A percentile compares a stretch with the other conserved stretches of the same genome.
These are phyloP conservation scores for Diplodia corticola DNA, from an alignment of 2,329 filamentous ascomycete genomes.

Conservation along the genomic window DNA sequence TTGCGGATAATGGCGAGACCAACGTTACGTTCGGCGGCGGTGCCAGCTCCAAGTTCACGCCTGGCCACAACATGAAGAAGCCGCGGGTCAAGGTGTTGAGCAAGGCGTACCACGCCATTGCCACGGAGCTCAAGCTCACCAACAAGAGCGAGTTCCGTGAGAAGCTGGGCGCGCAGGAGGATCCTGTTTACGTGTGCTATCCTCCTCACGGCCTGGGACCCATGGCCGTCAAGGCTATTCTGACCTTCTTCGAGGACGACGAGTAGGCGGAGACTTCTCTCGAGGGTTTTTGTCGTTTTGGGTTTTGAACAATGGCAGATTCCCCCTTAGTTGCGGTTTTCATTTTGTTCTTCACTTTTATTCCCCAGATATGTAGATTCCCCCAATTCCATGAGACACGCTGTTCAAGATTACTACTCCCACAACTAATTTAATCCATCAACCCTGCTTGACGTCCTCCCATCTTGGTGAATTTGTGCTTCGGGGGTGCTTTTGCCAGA, in stretches of 20 bases:
- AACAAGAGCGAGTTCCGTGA: slow-evolving; percentile 87
- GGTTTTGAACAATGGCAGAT: not conserved
- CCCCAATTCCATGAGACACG: slow-evolving; percentile 10
- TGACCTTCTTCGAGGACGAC: slow-evolving; percentile 87
- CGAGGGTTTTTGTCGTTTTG: not conserved
- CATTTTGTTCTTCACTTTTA: not conserved
- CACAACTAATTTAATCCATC: not conserved
- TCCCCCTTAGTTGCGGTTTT: not conserved
- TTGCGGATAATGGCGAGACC: slow-evolving; percentile 59
- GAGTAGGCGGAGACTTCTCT: not conserved
- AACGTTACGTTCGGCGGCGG: slow-evolving; percentile 86
- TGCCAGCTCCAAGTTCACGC: slow-evolving; percentile 70
- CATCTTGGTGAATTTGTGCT: not conserved
- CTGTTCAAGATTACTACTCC: not conserved
- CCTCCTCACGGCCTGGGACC: slow-evolving; percentile 82
- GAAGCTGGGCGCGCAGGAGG: slow-evolving; percentile 83
- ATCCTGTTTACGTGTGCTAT: slow-evolving; percentile 87
- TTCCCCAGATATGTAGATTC: slow-evolving; percentile 17
- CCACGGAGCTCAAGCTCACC: slow-evolving; percentile 77
- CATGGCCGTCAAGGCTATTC: slow-evolving; percentile 77
- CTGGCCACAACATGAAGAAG: slow-evolving; percentile 79
- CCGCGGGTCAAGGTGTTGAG: slow-evolving; percentile 78
- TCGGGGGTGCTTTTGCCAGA: not conserved
- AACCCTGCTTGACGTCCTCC: not conserved
- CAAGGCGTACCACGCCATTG: slow-evolving; percentile 78